phyloP scores from a whole-genome alignment of 2,329 filamentous ascomycete genomes.

The Aspergillus transmontanensis region DNA sequence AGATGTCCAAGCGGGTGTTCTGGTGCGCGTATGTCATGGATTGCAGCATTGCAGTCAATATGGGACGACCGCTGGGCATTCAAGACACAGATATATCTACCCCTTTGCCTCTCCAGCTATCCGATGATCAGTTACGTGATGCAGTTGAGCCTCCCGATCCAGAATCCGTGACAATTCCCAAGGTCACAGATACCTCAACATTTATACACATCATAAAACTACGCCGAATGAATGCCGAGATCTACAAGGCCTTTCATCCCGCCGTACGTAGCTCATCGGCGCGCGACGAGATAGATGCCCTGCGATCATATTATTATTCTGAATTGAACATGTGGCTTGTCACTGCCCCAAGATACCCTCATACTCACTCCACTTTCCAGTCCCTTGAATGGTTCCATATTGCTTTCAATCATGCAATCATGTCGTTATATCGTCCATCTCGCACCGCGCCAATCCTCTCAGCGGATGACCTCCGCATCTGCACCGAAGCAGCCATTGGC shows the following conservation, averaged over 20 bases:
- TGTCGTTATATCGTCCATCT: conserved; percentile 19
- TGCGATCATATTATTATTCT: conserved; percentile 5
- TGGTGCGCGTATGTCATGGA: conserved; percentile 30
- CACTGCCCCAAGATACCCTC: conserved; percentile 25
- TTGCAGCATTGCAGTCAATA: conserved; percentile 28
- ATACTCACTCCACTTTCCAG: conserved; percentile 25
- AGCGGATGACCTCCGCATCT: conserved; percentile 12
- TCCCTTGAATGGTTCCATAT: conserved; percentile 33
- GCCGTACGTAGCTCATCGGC: conserved; percentile 3
- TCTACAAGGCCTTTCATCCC: conserved; percentile 25
- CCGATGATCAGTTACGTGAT: conserved; percentile 17
- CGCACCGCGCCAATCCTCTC: conserved; percentile 20
- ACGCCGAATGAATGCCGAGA: conserved; percentile 25
- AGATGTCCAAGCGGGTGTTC: conserved; percentile 28
- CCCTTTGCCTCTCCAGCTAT: conserved; percentile 21
- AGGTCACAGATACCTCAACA: conserved; percentile 24
- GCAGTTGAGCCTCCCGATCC: not conserved
- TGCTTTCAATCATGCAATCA: conserved; percentile 26
- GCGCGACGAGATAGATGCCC: conserved; percentile 3
- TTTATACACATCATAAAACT: conserved; percentile 30
- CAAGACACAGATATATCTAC: conserved; percentile 27
- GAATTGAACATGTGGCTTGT: conserved; percentile 28
- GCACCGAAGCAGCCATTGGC: conserved; percentile 14
- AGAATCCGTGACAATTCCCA: not conserved
- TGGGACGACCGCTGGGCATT: conserved; percentile 27